Evolutionary conservation across 495 filamentous ascomycete species (phyloP).

Genomic region (Penicillium arizonense): DNA sequence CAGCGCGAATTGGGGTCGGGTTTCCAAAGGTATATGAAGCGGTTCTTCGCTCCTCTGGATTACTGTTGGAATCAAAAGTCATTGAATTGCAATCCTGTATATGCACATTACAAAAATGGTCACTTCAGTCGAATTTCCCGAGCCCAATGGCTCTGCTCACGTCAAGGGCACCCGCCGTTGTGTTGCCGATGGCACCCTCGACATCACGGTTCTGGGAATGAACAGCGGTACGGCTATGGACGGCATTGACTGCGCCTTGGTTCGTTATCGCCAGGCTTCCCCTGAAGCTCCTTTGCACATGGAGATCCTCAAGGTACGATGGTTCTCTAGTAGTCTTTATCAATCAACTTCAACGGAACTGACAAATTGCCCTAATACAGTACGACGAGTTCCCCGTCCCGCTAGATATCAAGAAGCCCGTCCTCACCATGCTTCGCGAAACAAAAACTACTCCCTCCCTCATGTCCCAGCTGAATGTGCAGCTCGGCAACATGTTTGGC

Average conservation of each 20-base stretch:
- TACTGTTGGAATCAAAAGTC: neutral
- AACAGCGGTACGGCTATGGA: conserved; percentile 49
- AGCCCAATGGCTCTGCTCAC: conserved; percentile 10
- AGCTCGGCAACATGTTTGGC: conserved; percentile 51
- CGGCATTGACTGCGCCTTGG: conserved; percentile 52
- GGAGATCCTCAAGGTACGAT: conserved; percentile 37
- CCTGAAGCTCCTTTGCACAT: conserved; percentile 50
- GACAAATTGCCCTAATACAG: conserved; percentile 22
- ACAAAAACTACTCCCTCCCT: conserved; percentile 51
- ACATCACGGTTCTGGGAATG: conserved; percentile 50
- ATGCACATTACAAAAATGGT: conserved; percentile 2
- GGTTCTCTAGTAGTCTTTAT: neutral
- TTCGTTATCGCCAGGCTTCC: conserved; percentile 47
- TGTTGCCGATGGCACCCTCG: conserved; percentile 31
- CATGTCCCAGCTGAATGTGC: conserved; percentile 53
- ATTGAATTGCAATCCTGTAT: neutral
- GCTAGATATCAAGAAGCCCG: conserved; percentile 53
- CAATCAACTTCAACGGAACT: conserved; percentile 17
- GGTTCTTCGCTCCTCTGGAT: conserved; percentile 7
- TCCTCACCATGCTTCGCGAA: conserved; percentile 53
- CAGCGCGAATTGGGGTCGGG: conserved; percentile 1
- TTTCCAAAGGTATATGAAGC: conserved; percentile 7
- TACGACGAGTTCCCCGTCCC: conserved; percentile 47
- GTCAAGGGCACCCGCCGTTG: conserved; percentile 5
- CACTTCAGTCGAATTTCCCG: conserved; percentile 5